These are phyloP conservation scores for Butyriboletus loyo DNA, from an alignment of 768 basidiomycete species.

Conservation along the genomic window DNA sequence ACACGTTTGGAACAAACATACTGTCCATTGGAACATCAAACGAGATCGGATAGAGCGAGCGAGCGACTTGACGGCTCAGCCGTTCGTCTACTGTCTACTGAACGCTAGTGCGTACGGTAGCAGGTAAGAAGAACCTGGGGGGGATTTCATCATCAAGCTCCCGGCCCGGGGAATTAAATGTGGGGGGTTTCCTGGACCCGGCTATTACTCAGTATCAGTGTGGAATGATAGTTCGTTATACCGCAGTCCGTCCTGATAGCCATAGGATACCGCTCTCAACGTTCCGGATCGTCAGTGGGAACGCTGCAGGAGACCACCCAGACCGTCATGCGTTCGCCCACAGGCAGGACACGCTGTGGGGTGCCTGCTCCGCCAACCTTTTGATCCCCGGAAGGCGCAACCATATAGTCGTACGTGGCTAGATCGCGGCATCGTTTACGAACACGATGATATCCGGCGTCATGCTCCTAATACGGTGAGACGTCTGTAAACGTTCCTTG, in stretches of 20 bases:
- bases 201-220: too few species aligned
- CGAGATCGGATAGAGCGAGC: too few species aligned
- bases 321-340: conserved; percentile 77
- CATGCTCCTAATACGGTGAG: conserved; percentile 86
- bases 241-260: conserved; percentile 89
- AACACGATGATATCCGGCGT: conserved; percentile 94
- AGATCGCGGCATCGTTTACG: conserved; percentile 92
- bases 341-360: conserved; percentile 81
- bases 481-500: conserved; percentile 93
- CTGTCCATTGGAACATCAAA: too few species aligned
- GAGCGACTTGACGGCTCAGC: too few species aligned
- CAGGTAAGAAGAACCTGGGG: too few species aligned
- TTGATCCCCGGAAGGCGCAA: conserved; percentile 94
- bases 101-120: too few species aligned
- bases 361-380: conserved; percentile 92
- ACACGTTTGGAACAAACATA: too few species aligned
- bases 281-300: conserved; percentile 89
- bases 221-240: conserved; percentile 91
- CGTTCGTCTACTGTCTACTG: too few species aligned
- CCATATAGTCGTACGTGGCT: conserved; percentile 83
- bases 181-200: too few species aligned
- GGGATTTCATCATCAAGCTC: too few species aligned
- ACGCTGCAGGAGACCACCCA: too few species aligned
- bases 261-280: conserved; percentile 92
- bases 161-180: too few species aligned